These are phyloP conservation scores for Trametes meyenii DNA, from an alignment of 768 basidiomycete species.

Conservation along the genomic window DNA sequence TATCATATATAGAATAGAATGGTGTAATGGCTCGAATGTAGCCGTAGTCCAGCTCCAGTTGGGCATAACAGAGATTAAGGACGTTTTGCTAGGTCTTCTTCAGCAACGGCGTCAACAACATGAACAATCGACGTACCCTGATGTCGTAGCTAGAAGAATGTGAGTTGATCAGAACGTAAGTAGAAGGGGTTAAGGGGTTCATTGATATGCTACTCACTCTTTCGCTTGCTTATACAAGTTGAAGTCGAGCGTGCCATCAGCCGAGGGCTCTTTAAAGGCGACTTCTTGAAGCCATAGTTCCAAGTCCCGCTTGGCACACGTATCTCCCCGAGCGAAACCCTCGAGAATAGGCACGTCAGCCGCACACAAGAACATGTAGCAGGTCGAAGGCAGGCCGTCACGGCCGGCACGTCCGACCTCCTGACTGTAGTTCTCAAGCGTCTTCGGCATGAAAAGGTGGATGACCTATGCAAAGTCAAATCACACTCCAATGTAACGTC, in stretches of 20 bases:
- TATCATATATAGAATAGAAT: conserved; percentile 45
- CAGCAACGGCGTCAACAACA: not conserved
- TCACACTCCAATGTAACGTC: no score
- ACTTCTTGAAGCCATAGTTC: conserved; percentile 47
- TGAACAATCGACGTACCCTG: conserved; percentile 30
- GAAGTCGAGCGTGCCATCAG: conserved; percentile 44
- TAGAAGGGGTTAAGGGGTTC: not conserved
- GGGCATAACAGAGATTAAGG: conserved; percentile 48
- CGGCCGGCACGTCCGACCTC: conserved; percentile 50
- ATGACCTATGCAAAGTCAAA: conserved; percentile 35
- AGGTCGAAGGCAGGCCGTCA: conserved; percentile 45
- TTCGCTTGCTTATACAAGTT: conserved; percentile 45
- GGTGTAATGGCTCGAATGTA: conserved; percentile 51
- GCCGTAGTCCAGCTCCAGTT: conserved; percentile 49
- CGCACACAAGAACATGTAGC: conserved; percentile 47
- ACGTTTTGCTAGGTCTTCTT: conserved; percentile 38
- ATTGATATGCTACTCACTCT: conserved; percentile 31
- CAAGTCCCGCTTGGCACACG: conserved; percentile 42
- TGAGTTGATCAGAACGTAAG: not conserved
- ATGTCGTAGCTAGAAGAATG: conserved; percentile 43
- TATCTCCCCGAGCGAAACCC: conserved; percentile 52
- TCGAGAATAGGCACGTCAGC: conserved; percentile 50
- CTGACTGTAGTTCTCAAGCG: conserved; percentile 49
- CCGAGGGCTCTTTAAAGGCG: conserved; percentile 36
- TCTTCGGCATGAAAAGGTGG: conserved; percentile 48